phyloP scores from a whole-genome alignment of 257 asterid species.

The Petunia secreta region DNA sequence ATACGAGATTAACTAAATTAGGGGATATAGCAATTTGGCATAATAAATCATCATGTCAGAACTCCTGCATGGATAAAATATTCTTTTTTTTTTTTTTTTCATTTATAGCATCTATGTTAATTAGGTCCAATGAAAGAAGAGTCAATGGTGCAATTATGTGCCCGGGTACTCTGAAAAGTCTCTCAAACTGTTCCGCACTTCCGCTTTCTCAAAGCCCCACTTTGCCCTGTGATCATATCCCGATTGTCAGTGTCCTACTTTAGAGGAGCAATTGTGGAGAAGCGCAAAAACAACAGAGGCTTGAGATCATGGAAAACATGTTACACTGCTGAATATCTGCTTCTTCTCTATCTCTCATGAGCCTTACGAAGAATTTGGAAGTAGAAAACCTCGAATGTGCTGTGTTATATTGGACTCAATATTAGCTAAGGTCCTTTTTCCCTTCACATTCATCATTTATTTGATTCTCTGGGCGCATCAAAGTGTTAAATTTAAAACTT shows the following conservation, averaged over 20 bases:
- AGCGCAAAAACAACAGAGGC: not conserved
- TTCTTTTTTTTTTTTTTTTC: not conserved
- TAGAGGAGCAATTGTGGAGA: not conserved
- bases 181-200: not conserved
- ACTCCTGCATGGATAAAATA: constrained; percentile 2
- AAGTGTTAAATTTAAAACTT: not conserved
- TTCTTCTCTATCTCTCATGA: not conserved
- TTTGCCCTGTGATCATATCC: constrained; percentile 2
- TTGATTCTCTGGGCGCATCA: not conserved
- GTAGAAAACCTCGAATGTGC: not conserved
- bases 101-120: not conserved
- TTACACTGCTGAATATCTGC: not conserved
- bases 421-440: not conserved
- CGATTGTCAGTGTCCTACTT: constrained; percentile 2
- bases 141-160: not conserved
- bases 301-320: not conserved
- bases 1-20: not conserved
- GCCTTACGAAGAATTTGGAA: not conserved
- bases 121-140: not conserved
- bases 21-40: not conserved
- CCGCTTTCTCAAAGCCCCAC: constrained; percentile 2
- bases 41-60: not conserved
- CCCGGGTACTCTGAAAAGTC: not conserved
- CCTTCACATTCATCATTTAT: not conserved
- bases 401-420: not conserved